Conservation (phyloP, 805 yeast genomes). For the Metschnikowia bowlesiae region DNA sequence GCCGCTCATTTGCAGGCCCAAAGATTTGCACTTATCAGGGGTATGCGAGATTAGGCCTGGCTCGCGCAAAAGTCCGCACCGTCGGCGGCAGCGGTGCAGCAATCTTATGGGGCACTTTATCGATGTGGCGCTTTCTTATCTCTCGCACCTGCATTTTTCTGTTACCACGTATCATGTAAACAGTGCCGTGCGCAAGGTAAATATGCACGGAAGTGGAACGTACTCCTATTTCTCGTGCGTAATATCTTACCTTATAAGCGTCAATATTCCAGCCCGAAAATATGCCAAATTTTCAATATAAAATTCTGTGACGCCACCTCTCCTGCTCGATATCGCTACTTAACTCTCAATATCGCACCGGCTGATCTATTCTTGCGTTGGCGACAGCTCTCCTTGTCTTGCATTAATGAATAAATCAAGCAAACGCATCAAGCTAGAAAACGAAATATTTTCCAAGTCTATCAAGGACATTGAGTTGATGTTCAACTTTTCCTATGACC, state of each 20-base stretch:
- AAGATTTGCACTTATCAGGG: not conserved
- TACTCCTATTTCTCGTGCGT: not conserved
- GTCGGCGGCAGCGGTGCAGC: not conserved
- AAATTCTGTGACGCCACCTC: no score
- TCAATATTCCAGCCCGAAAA: not conserved
- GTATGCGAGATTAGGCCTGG: not conserved
- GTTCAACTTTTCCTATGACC: constrained; percentile 12
- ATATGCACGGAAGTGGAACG: constrained; percentile 4
- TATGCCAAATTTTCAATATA: no score
- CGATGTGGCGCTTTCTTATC: constrained; percentile 3
- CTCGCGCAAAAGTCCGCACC: constrained; percentile 1
- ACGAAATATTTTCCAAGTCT: constrained; percentile 14
- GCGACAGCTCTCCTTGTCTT: not conserved
- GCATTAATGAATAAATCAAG: constrained; percentile 12
- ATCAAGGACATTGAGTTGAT: constrained; percentile 16
- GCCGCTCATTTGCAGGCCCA: not conserved
- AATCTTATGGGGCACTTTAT: constrained; percentile 3
- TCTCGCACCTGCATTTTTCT: not conserved
- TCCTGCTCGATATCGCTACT: no score
- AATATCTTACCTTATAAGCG: not conserved
- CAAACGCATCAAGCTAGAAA: constrained; percentile 13
- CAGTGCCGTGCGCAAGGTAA: constrained; percentile 5
- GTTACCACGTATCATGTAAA: constrained; percentile 1
- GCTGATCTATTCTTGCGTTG: no score
- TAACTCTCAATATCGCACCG: no score